phyloP scores from a whole-genome alignment of 768 basidiomycete species.

The Kwoniella newhampshirensis region DNA sequence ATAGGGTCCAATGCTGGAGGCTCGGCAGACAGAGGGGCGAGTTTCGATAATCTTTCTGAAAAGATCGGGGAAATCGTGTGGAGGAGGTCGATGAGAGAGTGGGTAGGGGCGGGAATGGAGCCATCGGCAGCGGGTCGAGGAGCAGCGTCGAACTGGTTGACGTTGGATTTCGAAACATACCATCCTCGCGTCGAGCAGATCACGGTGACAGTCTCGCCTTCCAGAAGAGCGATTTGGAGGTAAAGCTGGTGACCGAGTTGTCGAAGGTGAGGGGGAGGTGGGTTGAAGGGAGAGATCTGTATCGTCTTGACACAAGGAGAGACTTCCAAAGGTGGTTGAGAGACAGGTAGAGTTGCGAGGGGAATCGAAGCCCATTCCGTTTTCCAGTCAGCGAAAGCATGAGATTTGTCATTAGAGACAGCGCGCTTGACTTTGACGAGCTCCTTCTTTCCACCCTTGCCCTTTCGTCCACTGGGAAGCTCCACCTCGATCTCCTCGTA shows the following conservation, averaged over 20 bases:
- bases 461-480: constrained; percentile 39
- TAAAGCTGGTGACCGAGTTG: constrained; percentile 56
- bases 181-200: constrained; percentile 55
- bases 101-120: constrained; percentile 28
- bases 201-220: constrained; percentile 55
- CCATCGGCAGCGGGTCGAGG: constrained; percentile 46
- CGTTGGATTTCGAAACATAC: constrained; percentile 54
- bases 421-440: constrained; percentile 32
- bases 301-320: constrained; percentile 49
- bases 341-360: constrained; percentile 34
- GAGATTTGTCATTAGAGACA: constrained; percentile 18
- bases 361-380: constrained; percentile 26
- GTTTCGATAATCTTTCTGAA: constrained; percentile 39
- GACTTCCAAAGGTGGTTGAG: constrained; percentile 36
- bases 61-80: constrained; percentile 55
- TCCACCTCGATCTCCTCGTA: constrained; percentile 40
- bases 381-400: constrained; percentile 50
- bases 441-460: constrained; percentile 50
- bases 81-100: constrained; percentile 55
- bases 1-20: constrained; percentile 46
- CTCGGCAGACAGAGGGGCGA: constrained; percentile 36
- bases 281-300: constrained; percentile 56
- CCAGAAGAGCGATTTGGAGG: constrained; percentile 54
- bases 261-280: constrained; percentile 55
- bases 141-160: constrained; percentile 54